Conservation (phyloP, 1,284 basidiomycete genomes). For the Volvariella surrecta region DNA sequence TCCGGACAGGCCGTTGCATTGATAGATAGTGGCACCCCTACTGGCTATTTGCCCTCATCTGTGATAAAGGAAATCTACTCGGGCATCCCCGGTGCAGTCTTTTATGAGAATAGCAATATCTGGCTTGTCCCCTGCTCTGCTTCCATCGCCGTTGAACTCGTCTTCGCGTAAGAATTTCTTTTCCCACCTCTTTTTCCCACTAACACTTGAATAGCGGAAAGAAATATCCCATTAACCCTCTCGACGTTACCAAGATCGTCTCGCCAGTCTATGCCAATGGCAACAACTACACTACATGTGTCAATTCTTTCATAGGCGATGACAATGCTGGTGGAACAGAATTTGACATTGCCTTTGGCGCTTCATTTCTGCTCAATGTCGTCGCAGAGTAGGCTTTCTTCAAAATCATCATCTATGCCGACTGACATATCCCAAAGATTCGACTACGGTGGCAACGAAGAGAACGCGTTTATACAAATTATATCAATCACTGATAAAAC, state of each 20-base stretch:
- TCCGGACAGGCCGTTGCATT: constrained; percentile 24
- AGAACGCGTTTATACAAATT: constrained; percentile 29
- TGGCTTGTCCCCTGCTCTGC: constrained; percentile 37
- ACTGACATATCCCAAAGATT: constrained; percentile 15
- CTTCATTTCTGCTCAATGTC: constrained; percentile 43
- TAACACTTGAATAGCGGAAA: constrained; percentile 19
- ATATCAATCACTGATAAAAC: constrained; percentile 24
- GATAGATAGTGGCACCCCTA: constrained; percentile 36
- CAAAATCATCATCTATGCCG: constrained; percentile 6
- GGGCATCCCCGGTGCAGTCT: constrained; percentile 24
- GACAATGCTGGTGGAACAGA: constrained; percentile 18
- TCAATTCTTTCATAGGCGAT: constrained; percentile 19
- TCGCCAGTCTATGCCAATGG: constrained; percentile 17
- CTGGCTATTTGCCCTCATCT: constrained; percentile 21
- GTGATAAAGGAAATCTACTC: constrained; percentile 30
- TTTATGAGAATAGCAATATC: constrained; percentile 13
- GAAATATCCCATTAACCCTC: constrained; percentile 34
- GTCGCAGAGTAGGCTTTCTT: constrained; percentile 36
- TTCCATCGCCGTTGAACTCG: constrained; percentile 29
- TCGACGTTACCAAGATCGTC: constrained; percentile 29
- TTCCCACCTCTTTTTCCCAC: not conserved
- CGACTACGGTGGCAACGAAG: constrained; percentile 19
- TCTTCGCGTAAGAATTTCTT: constrained; percentile 27
- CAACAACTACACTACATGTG: constrained; percentile 28
- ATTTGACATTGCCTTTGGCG: constrained; percentile 40